phyloP scores from a whole-genome alignment of 1,284 basidiomycete species.

The Pseudomicrostroma phylloplanum region DNA sequence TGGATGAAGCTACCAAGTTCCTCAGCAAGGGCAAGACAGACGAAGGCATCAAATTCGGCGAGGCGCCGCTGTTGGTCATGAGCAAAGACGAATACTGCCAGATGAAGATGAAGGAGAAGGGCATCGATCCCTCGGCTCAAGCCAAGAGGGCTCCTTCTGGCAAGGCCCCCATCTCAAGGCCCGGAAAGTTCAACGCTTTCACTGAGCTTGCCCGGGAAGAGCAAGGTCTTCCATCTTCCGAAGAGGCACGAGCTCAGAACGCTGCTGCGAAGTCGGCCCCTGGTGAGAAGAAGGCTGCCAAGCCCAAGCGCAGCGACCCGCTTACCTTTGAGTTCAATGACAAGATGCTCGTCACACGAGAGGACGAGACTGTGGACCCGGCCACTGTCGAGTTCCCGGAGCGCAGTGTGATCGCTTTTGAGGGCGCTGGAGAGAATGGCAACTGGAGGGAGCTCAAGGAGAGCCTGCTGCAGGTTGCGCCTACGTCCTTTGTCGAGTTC shows the following conservation, averaged over 20 bases:
- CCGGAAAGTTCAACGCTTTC: constrained; percentile 74
- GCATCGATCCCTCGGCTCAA: constrained; percentile 60
- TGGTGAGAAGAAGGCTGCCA: constrained; percentile 45
- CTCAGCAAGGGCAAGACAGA: constrained; percentile 63
- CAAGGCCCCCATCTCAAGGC: constrained; percentile 38
- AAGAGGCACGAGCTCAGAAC: constrained; percentile 31
- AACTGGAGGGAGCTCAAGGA: constrained; percentile 55
- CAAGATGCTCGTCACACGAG: constrained; percentile 58
- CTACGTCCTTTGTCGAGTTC: constrained; percentile 39
- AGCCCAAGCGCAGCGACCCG: constrained; percentile 45
- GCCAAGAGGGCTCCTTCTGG: constrained; percentile 56
- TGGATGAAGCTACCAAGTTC: constrained; percentile 68
- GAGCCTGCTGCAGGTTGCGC: constrained; percentile 35
- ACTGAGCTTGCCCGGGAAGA: constrained; percentile 62
- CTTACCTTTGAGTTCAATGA: constrained; percentile 52
- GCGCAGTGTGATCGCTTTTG: constrained; percentile 68
- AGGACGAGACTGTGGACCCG: constrained; percentile 64
- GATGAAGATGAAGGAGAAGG: constrained; percentile 97
- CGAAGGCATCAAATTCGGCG: constrained; percentile 27
- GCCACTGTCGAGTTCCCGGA: constrained; percentile 63
- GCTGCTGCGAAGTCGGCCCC: constrained; percentile 49
- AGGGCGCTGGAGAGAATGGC: constrained; percentile 47
- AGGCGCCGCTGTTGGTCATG: constrained; percentile 70
- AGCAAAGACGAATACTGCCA: constrained; percentile 72
- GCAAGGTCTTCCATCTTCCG: constrained; percentile 38